Conservation (phyloP, 805 yeast genomes). For the Candida khao-thaluensis region DNA sequence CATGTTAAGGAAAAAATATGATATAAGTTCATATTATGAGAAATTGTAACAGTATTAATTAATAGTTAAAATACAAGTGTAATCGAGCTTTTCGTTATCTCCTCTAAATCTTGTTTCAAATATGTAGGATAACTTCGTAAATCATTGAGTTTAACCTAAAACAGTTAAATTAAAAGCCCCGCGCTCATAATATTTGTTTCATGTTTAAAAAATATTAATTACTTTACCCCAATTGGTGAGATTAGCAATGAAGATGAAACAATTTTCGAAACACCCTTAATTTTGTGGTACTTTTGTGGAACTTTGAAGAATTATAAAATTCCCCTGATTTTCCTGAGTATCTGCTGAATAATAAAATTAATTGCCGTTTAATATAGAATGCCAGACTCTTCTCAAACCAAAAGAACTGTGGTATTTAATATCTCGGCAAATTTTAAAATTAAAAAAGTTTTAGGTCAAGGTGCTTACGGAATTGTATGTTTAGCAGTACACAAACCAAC, state of each 20-base stretch:
- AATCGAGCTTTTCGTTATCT: too few species aligned
- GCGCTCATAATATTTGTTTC: conserved; percentile 7
- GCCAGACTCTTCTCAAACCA: conserved; percentile 1
- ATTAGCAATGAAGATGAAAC: background rate
- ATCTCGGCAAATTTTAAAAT: conserved; percentile 63
- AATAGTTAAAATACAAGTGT: too few species aligned
- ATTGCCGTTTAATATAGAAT: background rate
- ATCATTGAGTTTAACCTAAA: background rate
- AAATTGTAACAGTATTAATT: conserved; percentile 26
- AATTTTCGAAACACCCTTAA: conserved; percentile 1
- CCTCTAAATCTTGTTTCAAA: background rate
- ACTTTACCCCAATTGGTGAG: background rate
- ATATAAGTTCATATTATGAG: conserved; percentile 57
- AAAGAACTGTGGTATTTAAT: conserved; percentile 4
- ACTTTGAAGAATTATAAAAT: too few species aligned
- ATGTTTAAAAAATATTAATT: conserved; percentile 4
- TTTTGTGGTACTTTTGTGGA: conserved; percentile 3
- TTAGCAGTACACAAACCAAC: conserved; percentile 64
- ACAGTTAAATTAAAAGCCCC: background rate
- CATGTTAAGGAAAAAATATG: conserved; percentile 62
- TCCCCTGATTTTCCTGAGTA: too few species aligned
- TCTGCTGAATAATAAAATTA: too few species aligned
- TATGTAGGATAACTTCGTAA: background rate
- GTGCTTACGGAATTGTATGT: conserved; percentile 80
- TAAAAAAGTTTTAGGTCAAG: conserved; percentile 66